Base-by-base conservation (phyloP, 208 protist species). In the Plasmodiophora brassicae region DNA sequence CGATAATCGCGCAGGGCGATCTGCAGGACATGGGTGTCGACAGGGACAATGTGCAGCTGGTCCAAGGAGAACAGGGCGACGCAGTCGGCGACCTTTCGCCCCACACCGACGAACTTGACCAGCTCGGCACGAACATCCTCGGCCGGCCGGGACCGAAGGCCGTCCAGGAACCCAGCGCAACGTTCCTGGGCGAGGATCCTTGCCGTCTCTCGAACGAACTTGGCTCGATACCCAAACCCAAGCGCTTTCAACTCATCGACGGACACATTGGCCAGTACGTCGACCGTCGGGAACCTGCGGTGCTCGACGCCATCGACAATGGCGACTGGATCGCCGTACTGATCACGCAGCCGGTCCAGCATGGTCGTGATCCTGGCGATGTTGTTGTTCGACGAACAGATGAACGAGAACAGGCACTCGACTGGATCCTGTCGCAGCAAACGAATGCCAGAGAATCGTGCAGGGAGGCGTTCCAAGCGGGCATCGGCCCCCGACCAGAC, bases 321-420 rank as follows among this genome's bases (percentile, higher is more conserved):
- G 5, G 41, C 14, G 85, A 90, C 41, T 28, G 0, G n/a, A 25
- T 45, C 38, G 35, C 88, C 88, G 54, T 53, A 83, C n/a, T 0
- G 0, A 0, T n/a, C 1, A 10, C 88, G 88, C 28, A 90, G 0
- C 1, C 20, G 0, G 0, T 57, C n/a, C 1, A 88, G 60, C 5
- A 87, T 90, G 46, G 35, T 43, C 1, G 45, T 71, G 84, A 90
- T 90, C 32, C 88, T 71, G n/a, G 20, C 35, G 45, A 90, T 88
- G 45, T 90, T 71, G 60, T 90, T 90, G 46, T 90, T 90, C 20
- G 72, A 87, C 35, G 57, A 85, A 65, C 88, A 90, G 35, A 90
- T 90, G 65, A 90, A 90, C 38, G 88, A 90, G 60, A 90, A 90
- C 46, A 90, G 84, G 71, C 88, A 90, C 45, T 90, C 88, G 60